Evolutionary conservation across 306 rosid species (phyloP).

Genomic region (Abrus precatorius): DNA sequence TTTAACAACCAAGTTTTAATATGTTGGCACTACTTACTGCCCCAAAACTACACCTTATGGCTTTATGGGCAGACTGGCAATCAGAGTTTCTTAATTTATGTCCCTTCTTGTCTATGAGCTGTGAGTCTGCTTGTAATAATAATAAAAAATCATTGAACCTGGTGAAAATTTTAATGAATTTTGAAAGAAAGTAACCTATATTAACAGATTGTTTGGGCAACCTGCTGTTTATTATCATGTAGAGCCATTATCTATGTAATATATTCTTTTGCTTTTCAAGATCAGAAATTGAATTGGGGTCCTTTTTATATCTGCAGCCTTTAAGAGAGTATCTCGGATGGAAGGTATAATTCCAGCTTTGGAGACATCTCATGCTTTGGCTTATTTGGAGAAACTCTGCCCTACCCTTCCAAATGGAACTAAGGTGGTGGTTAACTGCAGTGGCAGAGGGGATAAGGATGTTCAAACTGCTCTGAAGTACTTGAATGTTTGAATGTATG

Average conservation of each 20-base stretch:
- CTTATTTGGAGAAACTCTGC: slow-evolving; percentile 86
- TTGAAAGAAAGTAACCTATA: not conserved
- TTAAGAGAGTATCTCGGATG: slow-evolving; percentile 71
- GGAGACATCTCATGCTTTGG: slow-evolving; percentile 97
- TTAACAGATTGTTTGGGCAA: not conserved
- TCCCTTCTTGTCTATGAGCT: too few relatives aligned
- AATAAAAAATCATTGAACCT: not conserved
- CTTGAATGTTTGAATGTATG: slow-evolving; percentile 61
- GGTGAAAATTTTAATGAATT: not conserved
- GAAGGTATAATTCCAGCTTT: slow-evolving; percentile 97
- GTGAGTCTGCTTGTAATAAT: not conserved
- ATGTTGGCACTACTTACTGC: not conserved
- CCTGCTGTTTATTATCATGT: not conserved
- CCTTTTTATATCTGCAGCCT: slow-evolving; percentile 65
- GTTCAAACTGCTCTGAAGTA: slow-evolving; percentile 85
- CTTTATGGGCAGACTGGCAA: not conserved
- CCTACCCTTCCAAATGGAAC: slow-evolving; percentile 76
- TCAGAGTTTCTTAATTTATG: not conserved
- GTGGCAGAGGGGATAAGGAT: slow-evolving; percentile 98
- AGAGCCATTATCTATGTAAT: not conserved
- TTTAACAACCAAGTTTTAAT: not conserved
- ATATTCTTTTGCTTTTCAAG: not conserved
- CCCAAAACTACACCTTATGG: not conserved
- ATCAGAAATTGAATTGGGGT: slow-evolving; percentile 31
- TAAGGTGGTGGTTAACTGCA: slow-evolving; percentile 87